Evolutionary conservation across 2,329 filamentous ascomycete species (phyloP), one percentile per base, ranked within the genome.

Genomic region (Penicillium sp.): DNA sequence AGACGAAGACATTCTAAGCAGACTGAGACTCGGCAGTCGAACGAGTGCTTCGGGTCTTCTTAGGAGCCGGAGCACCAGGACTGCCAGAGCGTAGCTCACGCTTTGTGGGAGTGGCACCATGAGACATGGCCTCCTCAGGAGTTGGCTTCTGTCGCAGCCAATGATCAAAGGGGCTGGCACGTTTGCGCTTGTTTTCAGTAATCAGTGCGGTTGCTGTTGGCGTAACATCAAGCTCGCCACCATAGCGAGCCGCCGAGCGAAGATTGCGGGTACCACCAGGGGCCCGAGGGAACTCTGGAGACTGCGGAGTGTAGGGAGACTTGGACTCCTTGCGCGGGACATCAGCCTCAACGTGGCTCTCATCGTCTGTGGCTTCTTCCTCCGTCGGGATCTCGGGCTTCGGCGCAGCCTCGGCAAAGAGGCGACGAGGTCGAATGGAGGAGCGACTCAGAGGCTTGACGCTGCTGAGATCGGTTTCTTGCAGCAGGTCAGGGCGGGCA

Each of bases 391-490:
- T 71, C 72, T 55, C 19, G 69, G 56, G 79, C 70, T 45, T 77
- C 74, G 52, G 78, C 73, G 24, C 71, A 19, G 44, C 76, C 21
- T 80, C 77, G 16, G 81, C 77, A 70, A 86, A 87, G 3, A 87
- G 77, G n/a, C 84, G 74, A 45, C 83, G 83, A 3, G 84, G 84
- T 63, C 83, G 83, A 68, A 87, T 79, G 1, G 79, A 77, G 10
- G 82, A 82, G 60, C 84, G 82, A 29, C 81, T 84, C 42, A 87
- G 69, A 11, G 79, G 82, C 21, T 80, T 79, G 29, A 72, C 54
- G n/a, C 58, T 63, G 34, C 67, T 64, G 24, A 67, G 52, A 18
- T 63, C 61, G 3, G 63, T 60, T 23, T 74, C 49, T n/a, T 51
- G 68, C 5, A 75, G 54, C n/a, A 74, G 63, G 57, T 77, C 73